Evolutionary conservation across 371 early-diverging fungal genomes (phyloP).

Genomic region (Lichtheimia ramosa): DNA sequence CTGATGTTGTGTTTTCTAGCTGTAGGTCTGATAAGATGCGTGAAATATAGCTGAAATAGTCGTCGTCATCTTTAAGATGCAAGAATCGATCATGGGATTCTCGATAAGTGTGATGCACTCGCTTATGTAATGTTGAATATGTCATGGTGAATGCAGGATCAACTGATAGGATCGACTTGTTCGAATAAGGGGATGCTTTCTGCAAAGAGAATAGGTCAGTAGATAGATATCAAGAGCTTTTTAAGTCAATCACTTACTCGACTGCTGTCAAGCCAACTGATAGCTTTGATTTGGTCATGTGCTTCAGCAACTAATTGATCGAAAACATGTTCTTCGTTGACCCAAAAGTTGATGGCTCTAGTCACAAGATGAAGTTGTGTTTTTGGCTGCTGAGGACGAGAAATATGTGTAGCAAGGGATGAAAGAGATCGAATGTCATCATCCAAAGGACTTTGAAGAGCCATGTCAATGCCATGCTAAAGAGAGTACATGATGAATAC

Average conservation of each 20-base stretch:
- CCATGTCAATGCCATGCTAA: not conserved
- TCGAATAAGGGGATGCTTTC: constrained; percentile 41
- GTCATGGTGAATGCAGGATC: constrained; percentile 37
- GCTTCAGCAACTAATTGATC: constrained; percentile 16
- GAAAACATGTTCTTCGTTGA: constrained; percentile 25
- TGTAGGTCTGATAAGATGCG: constrained; percentile 11
- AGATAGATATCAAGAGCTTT: constrained; percentile 1
- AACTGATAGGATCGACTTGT: constrained; percentile 28
- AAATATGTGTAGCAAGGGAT: not conserved
- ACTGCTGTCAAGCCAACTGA: constrained; percentile 75
- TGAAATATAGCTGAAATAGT: constrained; percentile 40
- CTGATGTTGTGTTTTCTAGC: not conserved
- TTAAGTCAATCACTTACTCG: constrained; percentile 22
- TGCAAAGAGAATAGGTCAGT: constrained; percentile 15
- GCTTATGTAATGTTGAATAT: constrained; percentile 41
- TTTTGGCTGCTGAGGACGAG: not conserved
- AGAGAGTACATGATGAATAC: not conserved
- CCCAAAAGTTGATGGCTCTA: constrained; percentile 16
- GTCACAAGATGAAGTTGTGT: not conserved
- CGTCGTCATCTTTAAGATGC: constrained; percentile 4
- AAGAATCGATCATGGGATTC: not conserved
- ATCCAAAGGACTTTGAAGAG: not conserved
- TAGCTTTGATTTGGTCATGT: constrained; percentile 6
- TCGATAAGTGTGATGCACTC: constrained; percentile 10
- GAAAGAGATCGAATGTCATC: not conserved